Conservation (phyloP, 2,329 filamentous ascomycete genomes). For the Capronia coronata region DNA sequence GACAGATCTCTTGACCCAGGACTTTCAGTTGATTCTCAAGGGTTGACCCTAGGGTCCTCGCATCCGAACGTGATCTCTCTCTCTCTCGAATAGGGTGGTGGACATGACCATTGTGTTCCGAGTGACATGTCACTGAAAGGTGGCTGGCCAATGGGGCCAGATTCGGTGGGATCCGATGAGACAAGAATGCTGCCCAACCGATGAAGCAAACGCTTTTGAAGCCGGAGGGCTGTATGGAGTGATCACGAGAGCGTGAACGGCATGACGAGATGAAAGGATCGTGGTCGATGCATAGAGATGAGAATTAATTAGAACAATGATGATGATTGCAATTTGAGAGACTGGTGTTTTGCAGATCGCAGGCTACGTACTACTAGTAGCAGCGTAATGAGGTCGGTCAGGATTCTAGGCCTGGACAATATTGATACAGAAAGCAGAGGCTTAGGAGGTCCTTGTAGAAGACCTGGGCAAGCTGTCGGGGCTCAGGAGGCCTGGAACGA, state of each 20-base stretch:
- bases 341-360: no score
- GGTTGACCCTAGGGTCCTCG: not conserved
- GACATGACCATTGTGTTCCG: slow-evolving; percentile 1
- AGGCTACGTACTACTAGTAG: no score
- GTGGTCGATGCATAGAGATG: no score
- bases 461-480: not conserved
- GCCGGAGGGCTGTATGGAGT: slow-evolving; percentile 1
- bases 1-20: not conserved
- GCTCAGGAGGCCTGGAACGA: not conserved
- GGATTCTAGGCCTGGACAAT: no score
- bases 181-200: slow-evolving; percentile 16
- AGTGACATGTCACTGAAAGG: slow-evolving; percentile 1
- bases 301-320: no score
- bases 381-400: not conserved
- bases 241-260: not conserved
- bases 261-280: not conserved
- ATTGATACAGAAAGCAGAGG: no score
- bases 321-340: no score
- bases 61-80: not conserved
- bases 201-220: slow-evolving; percentile 7
- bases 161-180: not conserved
- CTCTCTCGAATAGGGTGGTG: no score
- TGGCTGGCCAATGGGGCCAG: slow-evolving; percentile 9
- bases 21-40: not conserved
- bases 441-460: not conserved